Evolutionary conservation across 1,139 yeast genomes (phyloP), one percentile per base, ranked within the genome.

Genomic region (Nematodospora anomalae): DNA sequence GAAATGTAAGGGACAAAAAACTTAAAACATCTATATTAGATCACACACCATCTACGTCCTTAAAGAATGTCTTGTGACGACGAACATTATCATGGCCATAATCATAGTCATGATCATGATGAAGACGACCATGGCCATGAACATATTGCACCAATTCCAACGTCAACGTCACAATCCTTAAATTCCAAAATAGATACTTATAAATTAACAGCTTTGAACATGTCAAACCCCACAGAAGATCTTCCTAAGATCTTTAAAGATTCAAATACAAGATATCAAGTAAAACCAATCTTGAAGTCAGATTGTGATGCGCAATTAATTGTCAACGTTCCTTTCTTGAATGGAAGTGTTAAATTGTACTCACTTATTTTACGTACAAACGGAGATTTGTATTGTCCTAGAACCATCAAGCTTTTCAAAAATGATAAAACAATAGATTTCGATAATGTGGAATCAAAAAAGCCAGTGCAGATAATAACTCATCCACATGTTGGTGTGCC

Each of bases 271-370:
- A 74, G 62, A 50, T 76, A 69, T 49, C 49, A 60, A 30, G 49
- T 76, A 16, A 57, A 58, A 16, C 79, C 79, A 7, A 69, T 68
- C 26, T 63, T 89, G 25, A 76, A 74, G 51, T 80, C 90, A 1
- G 97, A 90, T 55, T 80, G 85, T 3, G 97, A 92, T 53, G 78
- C 83, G 41, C 96, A 90, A 55, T 47, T 90, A 51, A 74, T 90
- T 31, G 52, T 90, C 21, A 76, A 78, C 43, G 75, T 92, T 20
- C 97, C 96, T 11, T 49, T 90, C 45, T 46, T 88, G 49, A 80
- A 83, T 12, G 87, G 87, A 1, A 65, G 75, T 23, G 90, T 86
- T 30, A 86, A 84, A 55, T 61, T 90, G 30, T 85, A 77, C 53
- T 84, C 96, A 1, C 51, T 90, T 4, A 74, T 86, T 6, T 46